Base-by-base conservation (phyloP, 2,329 filamentous ascomycete species). In the Paracamarosporium sp. region DNA sequence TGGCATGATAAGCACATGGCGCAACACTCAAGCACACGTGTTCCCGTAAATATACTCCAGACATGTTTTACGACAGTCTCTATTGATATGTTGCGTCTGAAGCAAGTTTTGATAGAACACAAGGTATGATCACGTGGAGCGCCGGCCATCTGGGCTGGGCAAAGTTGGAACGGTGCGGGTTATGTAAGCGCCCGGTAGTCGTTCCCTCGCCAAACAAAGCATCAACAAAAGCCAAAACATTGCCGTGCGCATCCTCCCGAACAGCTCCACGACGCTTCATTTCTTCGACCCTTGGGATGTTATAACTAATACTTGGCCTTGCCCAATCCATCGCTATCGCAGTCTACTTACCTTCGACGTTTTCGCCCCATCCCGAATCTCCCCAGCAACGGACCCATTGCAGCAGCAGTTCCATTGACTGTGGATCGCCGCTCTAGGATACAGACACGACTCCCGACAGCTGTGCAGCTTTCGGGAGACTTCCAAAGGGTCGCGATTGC, bases 171-270 rank as follows among this genome's bases (percentile, higher is more conserved):
- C 47, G 33, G 33, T 15, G 3, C 33, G n/a, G n/a, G n/a, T 50
- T 35, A 50, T 13, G 36, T 51, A 27, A 51, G 48, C 48, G 31
- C 27, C 13, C 24, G 40, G 24, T 40, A 41, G 35, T 27, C 27
- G 35, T 51, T 51, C 43, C 48, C 48, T 51, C 48, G 48, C 48
- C 48, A 51, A 51, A 51, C 48, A 51, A 43, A 51, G 36, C 27
- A 33, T 51, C 48, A 51, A 51, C 48, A 51, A 51, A 51, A 33
- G 36, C 36, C 48, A 51, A 51, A 51, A 51, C 48, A 51, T 51
- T 51, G 48, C 35, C 48, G 48, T 51, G 48, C 36, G 35, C 33
- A 43, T 28, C 48, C 36, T 51, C 47, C 33, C 47, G 35, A 20
- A 30, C 48, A 41, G 48, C 48, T 43, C 12, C 27, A 41, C 48